Evolutionary conservation across 345 rosid genomes (phyloP).

Genomic region (Eutrema japonicum): DNA sequence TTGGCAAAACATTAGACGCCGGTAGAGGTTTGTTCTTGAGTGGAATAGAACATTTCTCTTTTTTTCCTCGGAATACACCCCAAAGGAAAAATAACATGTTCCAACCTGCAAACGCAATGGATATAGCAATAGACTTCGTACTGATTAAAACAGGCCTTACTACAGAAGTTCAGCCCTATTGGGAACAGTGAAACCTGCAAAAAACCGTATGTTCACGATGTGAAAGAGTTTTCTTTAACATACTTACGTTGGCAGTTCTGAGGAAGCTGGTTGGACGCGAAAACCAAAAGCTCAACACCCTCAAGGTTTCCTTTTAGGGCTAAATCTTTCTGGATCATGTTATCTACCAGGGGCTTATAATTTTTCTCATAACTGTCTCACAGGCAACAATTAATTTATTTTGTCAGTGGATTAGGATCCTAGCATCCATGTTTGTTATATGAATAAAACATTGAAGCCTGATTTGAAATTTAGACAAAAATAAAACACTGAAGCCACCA

Average conservation of each 20-base stretch:
- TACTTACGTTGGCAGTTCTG: slow-evolving; percentile 84
- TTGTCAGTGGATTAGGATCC: slow-evolving; percentile 14
- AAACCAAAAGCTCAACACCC: slow-evolving; percentile 78
- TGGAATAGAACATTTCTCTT: slow-evolving; percentile 46
- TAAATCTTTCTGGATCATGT: slow-evolving; percentile 79
- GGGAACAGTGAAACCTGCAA: slow-evolving; percentile 11
- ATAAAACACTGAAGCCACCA: slow-evolving; percentile 26
- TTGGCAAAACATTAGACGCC: slow-evolving; percentile 34
- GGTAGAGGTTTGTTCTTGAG: slow-evolving; percentile 44
- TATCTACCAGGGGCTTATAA: slow-evolving; percentile 78
- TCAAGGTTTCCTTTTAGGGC: slow-evolving; percentile 79
- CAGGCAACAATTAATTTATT: slow-evolving; percentile 25
- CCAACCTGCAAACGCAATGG: slow-evolving; percentile 68
- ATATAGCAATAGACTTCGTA: slow-evolving; percentile 20
- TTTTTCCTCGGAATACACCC: slow-evolving; percentile 86
- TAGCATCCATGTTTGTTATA: too few species aligned
- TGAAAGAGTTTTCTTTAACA: slow-evolving; percentile 28
- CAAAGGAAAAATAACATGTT: slow-evolving; percentile 81
- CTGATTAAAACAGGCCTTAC: slow-evolving; percentile 9
- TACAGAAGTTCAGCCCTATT: slow-evolving; percentile 6
- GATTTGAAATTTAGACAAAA: background rate
- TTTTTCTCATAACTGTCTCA: slow-evolving; percentile 72
- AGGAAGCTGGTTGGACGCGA: slow-evolving; percentile 89
- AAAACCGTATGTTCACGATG: slow-evolving; percentile 10
- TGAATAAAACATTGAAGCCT: slow-evolving; percentile 11